Evolutionary conservation across 2,329 filamentous ascomycete species (phyloP), one percentile per base, ranked within the genome.

Genomic region (Ophiocordyceps sinensis): DNA sequence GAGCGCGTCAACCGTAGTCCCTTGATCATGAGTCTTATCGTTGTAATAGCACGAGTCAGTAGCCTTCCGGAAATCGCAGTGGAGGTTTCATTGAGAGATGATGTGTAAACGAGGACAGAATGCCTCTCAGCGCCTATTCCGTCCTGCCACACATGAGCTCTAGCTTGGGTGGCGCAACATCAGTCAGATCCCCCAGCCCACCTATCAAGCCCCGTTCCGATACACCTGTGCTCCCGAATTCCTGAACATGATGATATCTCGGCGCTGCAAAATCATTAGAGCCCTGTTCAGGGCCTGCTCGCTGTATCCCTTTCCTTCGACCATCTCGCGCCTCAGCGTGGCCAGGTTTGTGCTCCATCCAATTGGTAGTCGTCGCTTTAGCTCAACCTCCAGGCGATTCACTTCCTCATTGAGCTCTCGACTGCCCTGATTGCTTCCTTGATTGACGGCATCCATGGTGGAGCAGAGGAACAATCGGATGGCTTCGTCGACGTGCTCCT

Each of bases 401-500:
- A 85, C 84, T 59, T 96, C 91, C 39, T 94, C 86, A 62, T 93
- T 89, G 42, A 96, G 68, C 62, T 96, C 89, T 47, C 85, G 82
- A 54, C 80, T 87, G 31, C 85, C 85, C 51, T 84, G 77, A 47
- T 81, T 84, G 50, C 83, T 81, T 45, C 88, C 89, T 53, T 94
- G 86, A 44, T 85, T 89, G 43, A 96, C 87, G 8, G 91, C 91
- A 55, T 98, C 89, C 91, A 98, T 96, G 43, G 91, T 98, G 4
- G 82, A 88, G 49, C 88, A 91, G 28, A 98, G 68, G 79, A 98
- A 98, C 14, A 98, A 74, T 0, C 91, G 82, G 53, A 98, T 98
- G 3, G 91, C 91, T 65, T 98, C 91, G 55, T 98, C 89, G 40
- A 98, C 91, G 55, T 98, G 91, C 37, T 77, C 71, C 60, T 95